Base-by-base conservation (phyloP, 129 eudicot species). In the Flaveria linearis region DNA sequence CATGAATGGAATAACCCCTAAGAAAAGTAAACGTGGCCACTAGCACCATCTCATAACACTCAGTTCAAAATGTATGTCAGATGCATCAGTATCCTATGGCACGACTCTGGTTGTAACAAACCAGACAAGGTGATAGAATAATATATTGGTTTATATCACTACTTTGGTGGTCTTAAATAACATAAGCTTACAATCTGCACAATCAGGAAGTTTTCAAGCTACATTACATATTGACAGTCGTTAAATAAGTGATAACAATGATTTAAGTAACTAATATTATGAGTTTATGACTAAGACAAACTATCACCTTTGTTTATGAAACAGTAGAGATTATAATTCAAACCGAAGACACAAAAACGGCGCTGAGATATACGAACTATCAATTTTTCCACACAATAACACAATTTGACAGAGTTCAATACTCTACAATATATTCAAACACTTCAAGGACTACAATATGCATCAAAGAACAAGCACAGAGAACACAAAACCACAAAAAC, bases 131-230 rank as follows among this genome's bases (percentile, higher is more conserved):
- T 30, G 39, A 50, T 65, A 30, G 39, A 26, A 17, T 57, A 2
- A 39, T 10, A 11, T 42, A 39, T 56, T 23, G 43, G 11, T 69
- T 58, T 43, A 10, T 43, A 43, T 78, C 62, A 45, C n/a, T 10
- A 11, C 45, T 68, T 10, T 55, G 51, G 16, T 69, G 69, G 58
- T 77, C 69, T 55, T 42, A 57, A 25, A 36, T 76, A 26, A 67
- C 67, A 68, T 17, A 52, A 67, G 58, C 39, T 46, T 42, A 36
- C 41, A 15, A 68, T 76, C 55, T 65, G 72, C 16, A 50, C 52
- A 57, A 15, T 51, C 9, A 62, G 33, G 18, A 64, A 47, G 22
- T 9, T 17, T 30, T 23, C 13, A 18, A 63, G 72, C 51, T 76
- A 64, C 39, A 64, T 64, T 30, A 68, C 36, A 30, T 0, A 28